phyloP scores from a whole-genome alignment of 768 basidiomycete genomes.

The Macrocybe gigantea region DNA sequence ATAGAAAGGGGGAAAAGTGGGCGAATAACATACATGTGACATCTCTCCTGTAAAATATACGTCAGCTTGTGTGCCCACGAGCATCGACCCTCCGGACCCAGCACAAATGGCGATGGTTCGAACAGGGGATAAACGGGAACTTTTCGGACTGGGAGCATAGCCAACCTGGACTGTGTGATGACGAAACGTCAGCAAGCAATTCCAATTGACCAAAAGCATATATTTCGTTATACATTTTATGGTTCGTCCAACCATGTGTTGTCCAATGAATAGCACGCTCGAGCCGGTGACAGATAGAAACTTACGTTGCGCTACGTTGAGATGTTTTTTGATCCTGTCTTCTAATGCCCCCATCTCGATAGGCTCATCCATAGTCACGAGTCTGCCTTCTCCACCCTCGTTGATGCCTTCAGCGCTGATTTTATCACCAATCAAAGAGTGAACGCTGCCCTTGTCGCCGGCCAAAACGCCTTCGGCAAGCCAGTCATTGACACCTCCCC shows the following conservation, averaged over 20 bases:
- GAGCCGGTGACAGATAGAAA: conserved; percentile 8
- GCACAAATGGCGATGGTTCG: conserved; percentile 84
- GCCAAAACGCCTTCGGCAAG: conserved; percentile 52
- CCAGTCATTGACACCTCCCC: conserved; percentile 90
- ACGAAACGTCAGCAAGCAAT: conserved; percentile 14
- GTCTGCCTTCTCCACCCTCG: conserved; percentile 62
- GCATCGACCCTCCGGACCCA: conserved; percentile 79
- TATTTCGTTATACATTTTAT: too few relatives aligned
- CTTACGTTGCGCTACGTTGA: conserved; percentile 57
- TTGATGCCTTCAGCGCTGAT: conserved; percentile 26
- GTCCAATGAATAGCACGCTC: too few relatives aligned
- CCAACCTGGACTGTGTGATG: conserved; percentile 61
- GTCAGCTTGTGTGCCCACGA: conserved; percentile 70
- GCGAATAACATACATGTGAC: conserved; percentile 58
- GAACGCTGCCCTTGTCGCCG: conserved; percentile 27
- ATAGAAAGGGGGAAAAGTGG: background rate
- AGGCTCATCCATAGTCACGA: conserved; percentile 56
- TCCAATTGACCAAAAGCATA: too few relatives aligned
- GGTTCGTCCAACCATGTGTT: too few relatives aligned
- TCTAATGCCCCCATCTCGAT: conserved; percentile 57
- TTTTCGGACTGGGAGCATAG: conserved; percentile 25
- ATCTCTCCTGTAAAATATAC: conserved; percentile 93
- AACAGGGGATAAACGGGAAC: conserved; percentile 28
- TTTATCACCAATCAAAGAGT: conserved; percentile 34
- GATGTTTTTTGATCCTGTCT: conserved; percentile 60